Conservation (phyloP, 1,284 basidiomycete species). For the Ceratobasidium sp. region DNA sequence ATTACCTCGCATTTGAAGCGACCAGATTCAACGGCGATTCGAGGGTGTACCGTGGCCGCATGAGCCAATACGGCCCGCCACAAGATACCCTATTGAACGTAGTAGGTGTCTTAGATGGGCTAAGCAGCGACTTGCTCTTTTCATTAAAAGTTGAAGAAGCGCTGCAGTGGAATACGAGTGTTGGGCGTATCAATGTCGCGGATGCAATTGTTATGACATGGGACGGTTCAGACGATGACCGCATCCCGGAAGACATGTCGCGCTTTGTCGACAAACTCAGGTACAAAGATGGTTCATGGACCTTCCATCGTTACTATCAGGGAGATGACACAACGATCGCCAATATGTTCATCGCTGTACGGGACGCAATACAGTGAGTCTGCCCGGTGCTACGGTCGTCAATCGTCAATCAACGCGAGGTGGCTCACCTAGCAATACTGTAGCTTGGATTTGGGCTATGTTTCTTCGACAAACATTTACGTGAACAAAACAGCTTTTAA, state of each 20-base stretch:
- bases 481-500: neutral
- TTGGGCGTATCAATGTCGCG: too few species aligned
- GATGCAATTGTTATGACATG: conserved; percentile 7
- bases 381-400: too few species aligned
- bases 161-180: neutral
- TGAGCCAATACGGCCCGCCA: conserved; percentile 7
- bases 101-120: conserved; percentile 6
- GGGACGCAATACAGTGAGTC: conserved; percentile 29
- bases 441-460: too few species aligned
- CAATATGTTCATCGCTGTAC: conserved; percentile 17
- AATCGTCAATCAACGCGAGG: too few species aligned
- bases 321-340: conserved; percentile 9
- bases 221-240: neutral
- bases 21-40: neutral
- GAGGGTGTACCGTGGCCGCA: neutral
- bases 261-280: neutral
- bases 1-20: conserved; percentile 12
- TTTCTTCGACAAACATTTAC: neutral
- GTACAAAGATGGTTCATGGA: neutral
- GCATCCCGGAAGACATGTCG: neutral
- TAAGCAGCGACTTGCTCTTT: neutral
- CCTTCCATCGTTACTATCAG: neutral
- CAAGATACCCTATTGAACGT: neutral
- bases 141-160: neutral
- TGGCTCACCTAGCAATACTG: too few species aligned